Base-by-base conservation (phyloP, 306 rosid genomes). In the Cucurbita pepo region DNA sequence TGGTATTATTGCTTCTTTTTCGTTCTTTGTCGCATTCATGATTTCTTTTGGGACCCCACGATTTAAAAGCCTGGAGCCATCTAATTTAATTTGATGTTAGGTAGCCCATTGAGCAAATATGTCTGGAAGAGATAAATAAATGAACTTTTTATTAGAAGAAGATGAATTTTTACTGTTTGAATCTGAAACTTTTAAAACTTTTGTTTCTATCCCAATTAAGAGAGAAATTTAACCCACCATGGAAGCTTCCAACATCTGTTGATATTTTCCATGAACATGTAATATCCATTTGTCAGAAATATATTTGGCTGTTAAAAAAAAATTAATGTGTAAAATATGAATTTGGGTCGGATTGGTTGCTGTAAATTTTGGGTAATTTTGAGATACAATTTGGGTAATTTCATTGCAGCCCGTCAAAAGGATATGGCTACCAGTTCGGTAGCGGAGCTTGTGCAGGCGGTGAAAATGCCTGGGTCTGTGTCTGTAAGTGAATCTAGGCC, bases 361-460 rank as follows among this genome's bases (percentile, higher is more conserved):
- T 59, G 10, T 59, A 25, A 59, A 59, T 6, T 14, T 14, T 36
- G 67, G 7, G 5, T 11, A 41, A 2, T 34, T 59, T 60, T 10
- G 44, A 40, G 44, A 40, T 40, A 11, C 5, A 47, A 11, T 47
- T 47, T 61, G 8, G 5, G 22, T 37, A 37, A 54, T 34, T 1
- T 58, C 38, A 40, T 48, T 86, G 86, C 92, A 94, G 99, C 97
- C 47, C 96, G 99, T 41, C 95, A 91, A 79, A 89, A 87, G 78
- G 99, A 94, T 80, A 82, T 75, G 82, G 97, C 99, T 38, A 53
- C 82, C 58, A 82, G 79, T 60, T 82, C 97, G 57, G 96, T 79
- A 44, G 48, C 89, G 44, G 99, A 94, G 77, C 86, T 94, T 22
- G 65, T 94, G 16, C 78, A 79, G 44, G 97, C 96, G 3, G 87